Evolutionary conservation across 2,329 filamentous ascomycete genomes (phyloP).

Genomic region (Zasmidium citrigriseum): DNA sequence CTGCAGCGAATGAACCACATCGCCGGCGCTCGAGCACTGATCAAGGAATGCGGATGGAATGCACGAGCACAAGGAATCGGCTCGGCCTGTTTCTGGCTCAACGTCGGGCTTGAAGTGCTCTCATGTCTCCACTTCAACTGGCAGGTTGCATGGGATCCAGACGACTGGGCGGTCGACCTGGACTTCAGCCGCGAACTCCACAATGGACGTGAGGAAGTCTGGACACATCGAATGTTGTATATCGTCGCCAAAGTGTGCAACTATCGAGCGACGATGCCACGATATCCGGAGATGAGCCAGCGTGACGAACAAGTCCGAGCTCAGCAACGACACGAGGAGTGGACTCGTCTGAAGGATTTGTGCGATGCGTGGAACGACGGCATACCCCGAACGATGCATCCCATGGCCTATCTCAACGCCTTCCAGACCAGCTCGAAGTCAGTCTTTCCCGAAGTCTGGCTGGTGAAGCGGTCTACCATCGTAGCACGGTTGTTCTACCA

Average conservation of each 20-base stretch:
- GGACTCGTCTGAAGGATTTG: conserved; percentile 76
- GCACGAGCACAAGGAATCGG: conserved; percentile 77
- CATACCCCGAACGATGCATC: conserved; percentile 83
- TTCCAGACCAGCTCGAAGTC: conserved; percentile 69
- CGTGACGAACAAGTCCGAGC: conserved; percentile 65
- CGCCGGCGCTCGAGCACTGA: conserved; percentile 77
- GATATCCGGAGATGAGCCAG: conserved; percentile 53
- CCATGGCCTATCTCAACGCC: conserved; percentile 74
- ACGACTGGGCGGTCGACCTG: conserved; percentile 86
- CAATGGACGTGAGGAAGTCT: conserved; percentile 72
- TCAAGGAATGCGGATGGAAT: conserved; percentile 89
- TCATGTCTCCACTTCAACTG: conserved; percentile 86
- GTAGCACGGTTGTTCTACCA: conserved; percentile 87
- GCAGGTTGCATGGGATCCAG: conserved; percentile 83
- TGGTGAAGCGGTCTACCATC: conserved; percentile 79
- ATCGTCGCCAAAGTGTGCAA: conserved; percentile 85
- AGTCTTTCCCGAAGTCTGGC: conserved; percentile 83
- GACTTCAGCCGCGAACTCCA: conserved; percentile 62
- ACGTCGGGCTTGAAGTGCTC: conserved; percentile 86
- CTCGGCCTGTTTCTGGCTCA: conserved; percentile 90
- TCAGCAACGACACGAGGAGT: conserved; percentile 70
- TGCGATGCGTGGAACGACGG: conserved; percentile 80
- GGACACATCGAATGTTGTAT: conserved; percentile 87
- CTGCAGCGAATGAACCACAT: conserved; percentile 87
- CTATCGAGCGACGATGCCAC: conserved; percentile 71